Conservation (phyloP, 164 flowering plant genomes). For the Platanus orientalis region DNA sequence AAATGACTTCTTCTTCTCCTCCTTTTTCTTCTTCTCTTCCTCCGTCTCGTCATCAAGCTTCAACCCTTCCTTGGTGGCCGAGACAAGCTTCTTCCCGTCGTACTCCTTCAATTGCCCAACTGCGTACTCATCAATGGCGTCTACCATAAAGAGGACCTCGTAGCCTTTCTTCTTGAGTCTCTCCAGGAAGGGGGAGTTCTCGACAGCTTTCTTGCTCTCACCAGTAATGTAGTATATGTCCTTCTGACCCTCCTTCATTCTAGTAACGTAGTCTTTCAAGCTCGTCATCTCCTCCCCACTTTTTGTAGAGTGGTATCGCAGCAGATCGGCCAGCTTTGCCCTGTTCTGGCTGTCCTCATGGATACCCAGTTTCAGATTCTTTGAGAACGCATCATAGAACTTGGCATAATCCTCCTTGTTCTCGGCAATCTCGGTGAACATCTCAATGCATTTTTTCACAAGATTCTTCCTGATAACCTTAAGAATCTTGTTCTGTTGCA, state of each 20-base stretch:
- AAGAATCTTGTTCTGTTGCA: slow-evolving; percentile 74
- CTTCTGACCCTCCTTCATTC: slow-evolving; percentile 77
- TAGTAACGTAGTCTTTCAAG: slow-evolving; percentile 64
- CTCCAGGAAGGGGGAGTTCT: slow-evolving; percentile 75
- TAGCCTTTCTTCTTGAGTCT: slow-evolving; percentile 67
- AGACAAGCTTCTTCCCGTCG: slow-evolving; percentile 69
- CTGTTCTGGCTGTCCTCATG: slow-evolving; percentile 79
- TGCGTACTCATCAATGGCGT: slow-evolving; percentile 67
- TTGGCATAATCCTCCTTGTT: slow-evolving; percentile 67
- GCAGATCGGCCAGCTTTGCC: slow-evolving; percentile 54
- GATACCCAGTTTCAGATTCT: slow-evolving; percentile 64
- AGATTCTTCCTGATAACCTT: slow-evolving; percentile 74
- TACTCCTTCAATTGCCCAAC: slow-evolving; percentile 69
- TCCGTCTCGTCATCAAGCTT: slow-evolving; percentile 64
- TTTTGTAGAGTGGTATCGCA: slow-evolving; percentile 65
- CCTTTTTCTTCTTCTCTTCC: slow-evolving; percentile 60
- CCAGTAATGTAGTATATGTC: slow-evolving; percentile 72
- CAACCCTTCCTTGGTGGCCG: slow-evolving; percentile 69
- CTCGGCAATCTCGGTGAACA: slow-evolving; percentile 71
- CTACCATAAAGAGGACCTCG: slow-evolving; percentile 69
- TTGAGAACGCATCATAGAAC: slow-evolving; percentile 69
- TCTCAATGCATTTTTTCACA: slow-evolving; percentile 73
- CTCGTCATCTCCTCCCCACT: slow-evolving; percentile 73
- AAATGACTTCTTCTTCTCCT: slow-evolving; percentile 60
- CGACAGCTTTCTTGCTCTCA: slow-evolving; percentile 71